Percentiles rank a stretch among this genome's conserved stretches.
phyloP scores from a whole-genome alignment of 2,329 filamentous ascomycete genomes.

The Dryadomyces quercus-mongolicae region DNA sequence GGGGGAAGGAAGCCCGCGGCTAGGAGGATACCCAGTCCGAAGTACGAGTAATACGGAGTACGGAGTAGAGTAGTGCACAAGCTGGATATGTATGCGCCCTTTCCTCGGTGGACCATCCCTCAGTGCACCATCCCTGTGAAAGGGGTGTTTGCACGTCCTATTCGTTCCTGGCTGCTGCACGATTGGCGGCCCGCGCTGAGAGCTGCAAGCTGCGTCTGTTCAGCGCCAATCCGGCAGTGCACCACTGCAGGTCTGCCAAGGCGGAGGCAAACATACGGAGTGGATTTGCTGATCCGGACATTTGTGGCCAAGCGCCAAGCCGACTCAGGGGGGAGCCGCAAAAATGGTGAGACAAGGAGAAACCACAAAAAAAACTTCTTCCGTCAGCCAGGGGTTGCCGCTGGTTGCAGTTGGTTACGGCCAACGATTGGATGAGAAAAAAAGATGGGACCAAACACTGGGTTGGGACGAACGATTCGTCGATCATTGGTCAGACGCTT shows the following conservation, averaged over 20 bases:
- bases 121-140: no score
- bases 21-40: no score
- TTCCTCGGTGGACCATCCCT: no score
- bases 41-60: no score
- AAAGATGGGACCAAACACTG: neutral
- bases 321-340: neutral
- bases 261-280: neutral
- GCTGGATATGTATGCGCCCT: no score
- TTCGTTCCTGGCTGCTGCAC: neutral
- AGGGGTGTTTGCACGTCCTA: no score
- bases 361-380: neutral
- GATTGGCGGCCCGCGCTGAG: neutral
- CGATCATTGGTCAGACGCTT: neutral
- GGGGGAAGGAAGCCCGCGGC: no score
- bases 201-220: neutral
- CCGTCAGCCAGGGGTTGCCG: neutral
- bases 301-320: neutral
- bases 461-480: neutral
- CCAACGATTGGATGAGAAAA: neutral
- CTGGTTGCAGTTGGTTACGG: neutral
- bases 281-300: neutral
- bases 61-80: no score
- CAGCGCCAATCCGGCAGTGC: neutral
- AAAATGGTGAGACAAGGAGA: neutral
- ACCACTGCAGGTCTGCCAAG: neutral